Evolutionary conservation across 768 basidiomycete species (phyloP).

Genomic region (Thelephora ganbajun): DNA sequence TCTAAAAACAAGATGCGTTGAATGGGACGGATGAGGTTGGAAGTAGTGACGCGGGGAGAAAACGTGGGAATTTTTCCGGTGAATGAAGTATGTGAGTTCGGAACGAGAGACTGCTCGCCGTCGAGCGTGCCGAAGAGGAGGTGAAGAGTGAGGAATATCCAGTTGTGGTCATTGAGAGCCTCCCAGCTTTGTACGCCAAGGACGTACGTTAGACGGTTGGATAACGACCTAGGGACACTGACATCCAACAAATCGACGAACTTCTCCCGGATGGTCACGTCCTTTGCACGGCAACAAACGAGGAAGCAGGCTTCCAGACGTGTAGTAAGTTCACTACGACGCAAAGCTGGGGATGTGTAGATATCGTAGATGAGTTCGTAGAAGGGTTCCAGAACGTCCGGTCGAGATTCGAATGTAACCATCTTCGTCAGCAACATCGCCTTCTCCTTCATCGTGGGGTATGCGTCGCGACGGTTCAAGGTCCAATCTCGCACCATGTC

Average conservation of each 20-base stretch:
- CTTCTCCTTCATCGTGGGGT: conserved; percentile 94
- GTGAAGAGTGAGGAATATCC: conserved; percentile 86
- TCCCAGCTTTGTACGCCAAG: conserved; percentile 95
- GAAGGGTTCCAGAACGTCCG: conserved; percentile 66
- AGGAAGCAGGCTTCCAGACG: conserved; percentile 89
- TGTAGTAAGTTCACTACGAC: conserved; percentile 87
- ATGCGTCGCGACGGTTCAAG: conserved; percentile 69
- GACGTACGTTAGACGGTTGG: conserved; percentile 76
- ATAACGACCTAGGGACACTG: conserved; percentile 74
- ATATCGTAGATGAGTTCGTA: conserved; percentile 89
- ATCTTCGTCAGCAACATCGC: conserved; percentile 81
- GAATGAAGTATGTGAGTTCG: conserved; percentile 16
- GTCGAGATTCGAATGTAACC: conserved; percentile 67
- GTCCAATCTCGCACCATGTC: conserved; percentile 85
- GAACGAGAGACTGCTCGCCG: conserved; percentile 24
- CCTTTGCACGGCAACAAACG: conserved; percentile 77
- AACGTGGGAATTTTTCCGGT: background rate
- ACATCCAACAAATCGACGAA: conserved; percentile 87
- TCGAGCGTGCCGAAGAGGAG: conserved; percentile 72
- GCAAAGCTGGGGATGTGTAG: conserved; percentile 74
- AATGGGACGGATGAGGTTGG: conserved; percentile 55
- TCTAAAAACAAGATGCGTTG: conserved; percentile 78
- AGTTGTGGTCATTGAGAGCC: conserved; percentile 78
- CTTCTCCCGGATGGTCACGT: conserved; percentile 60
- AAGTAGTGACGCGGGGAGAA: conserved; percentile 15